These are phyloP conservation scores for Candida stauntonica DNA, from an alignment of 805 yeast genomes.

Conservation along the genomic window DNA sequence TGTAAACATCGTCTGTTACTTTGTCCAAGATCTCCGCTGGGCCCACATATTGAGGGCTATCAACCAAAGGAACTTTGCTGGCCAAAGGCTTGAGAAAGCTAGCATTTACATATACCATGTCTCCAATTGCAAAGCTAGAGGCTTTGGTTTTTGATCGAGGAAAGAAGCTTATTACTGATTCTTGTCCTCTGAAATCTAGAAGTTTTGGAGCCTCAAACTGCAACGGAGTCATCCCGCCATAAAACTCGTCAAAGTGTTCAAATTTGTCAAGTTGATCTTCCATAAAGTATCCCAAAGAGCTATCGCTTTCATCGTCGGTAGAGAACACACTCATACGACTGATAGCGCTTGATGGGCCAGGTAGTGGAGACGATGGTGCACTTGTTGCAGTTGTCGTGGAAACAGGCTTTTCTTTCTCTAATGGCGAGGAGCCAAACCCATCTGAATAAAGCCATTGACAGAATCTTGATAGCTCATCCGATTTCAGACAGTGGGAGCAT, in stretches of 20 bases:
- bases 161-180: background rate
- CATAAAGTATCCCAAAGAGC: background rate
- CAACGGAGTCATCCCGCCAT: too few relatives aligned
- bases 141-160: background rate
- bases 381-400: background rate
- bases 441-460: background rate
- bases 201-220: too few relatives aligned
- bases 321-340: background rate
- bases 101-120: slow-evolving; percentile 5
- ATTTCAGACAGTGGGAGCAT: background rate
- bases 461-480: background rate
- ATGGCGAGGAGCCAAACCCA: background rate
- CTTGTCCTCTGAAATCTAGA: too few relatives aligned
- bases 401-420: background rate
- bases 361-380: background rate
- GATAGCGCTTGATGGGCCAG: background rate
- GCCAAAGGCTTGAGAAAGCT: slow-evolving; percentile 2
- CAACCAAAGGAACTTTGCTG: slow-evolving; percentile 1
- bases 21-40: slow-evolving; percentile 6
- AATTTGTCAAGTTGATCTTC: background rate
- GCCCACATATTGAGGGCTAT: slow-evolving; percentile 2
- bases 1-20: slow-evolving; percentile 2
- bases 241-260: background rate
- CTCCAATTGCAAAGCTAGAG: slow-evolving; percentile 1
- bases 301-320: background rate